Conservation (phyloP, 257 asterid genomes). For the Plantago elongata region DNA sequence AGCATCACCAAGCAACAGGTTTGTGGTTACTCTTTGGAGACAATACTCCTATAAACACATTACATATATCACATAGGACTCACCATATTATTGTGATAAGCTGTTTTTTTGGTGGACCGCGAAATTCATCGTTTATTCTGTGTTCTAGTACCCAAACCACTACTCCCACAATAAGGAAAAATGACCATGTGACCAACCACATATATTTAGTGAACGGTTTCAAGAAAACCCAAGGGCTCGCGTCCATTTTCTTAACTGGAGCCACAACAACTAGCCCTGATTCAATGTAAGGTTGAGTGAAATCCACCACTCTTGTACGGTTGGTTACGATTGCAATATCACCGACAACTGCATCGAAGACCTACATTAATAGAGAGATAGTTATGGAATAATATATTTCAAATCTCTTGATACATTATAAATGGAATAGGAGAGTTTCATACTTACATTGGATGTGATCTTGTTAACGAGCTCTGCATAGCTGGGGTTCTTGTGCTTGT, state of each 20-base stretch:
- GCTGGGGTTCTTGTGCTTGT: constrained; percentile 58
- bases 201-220: constrained; percentile 59
- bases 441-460: constrained; percentile 51
- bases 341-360: constrained; percentile 77
- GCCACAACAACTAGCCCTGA: constrained; percentile 76
- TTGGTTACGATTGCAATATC: constrained; percentile 68
- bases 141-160: constrained; percentile 83
- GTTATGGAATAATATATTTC: constrained; percentile 12
- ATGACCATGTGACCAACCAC: constrained; percentile 65
- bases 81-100: constrained; percentile 64
- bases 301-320: constrained; percentile 70
- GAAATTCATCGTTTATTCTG: constrained; percentile 70
- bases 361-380: constrained; percentile 31
- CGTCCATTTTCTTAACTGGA: constrained; percentile 42
- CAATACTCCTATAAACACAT: background rate
- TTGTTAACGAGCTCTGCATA: constrained; percentile 46
- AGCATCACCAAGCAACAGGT: constrained; percentile 1
- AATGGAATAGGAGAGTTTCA: background rate
- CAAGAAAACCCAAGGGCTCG: constrained; percentile 74
- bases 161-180: constrained; percentile 56
- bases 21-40: background rate
- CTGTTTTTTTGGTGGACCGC: constrained; percentile 78
- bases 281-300: constrained; percentile 78
- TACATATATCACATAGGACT: constrained; percentile 15
- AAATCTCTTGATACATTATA: background rate